Evolutionary conservation across 306 rosid genomes (phyloP), one percentile per base, ranked within the genome.

Genomic region (Cucurbita moschata): DNA sequence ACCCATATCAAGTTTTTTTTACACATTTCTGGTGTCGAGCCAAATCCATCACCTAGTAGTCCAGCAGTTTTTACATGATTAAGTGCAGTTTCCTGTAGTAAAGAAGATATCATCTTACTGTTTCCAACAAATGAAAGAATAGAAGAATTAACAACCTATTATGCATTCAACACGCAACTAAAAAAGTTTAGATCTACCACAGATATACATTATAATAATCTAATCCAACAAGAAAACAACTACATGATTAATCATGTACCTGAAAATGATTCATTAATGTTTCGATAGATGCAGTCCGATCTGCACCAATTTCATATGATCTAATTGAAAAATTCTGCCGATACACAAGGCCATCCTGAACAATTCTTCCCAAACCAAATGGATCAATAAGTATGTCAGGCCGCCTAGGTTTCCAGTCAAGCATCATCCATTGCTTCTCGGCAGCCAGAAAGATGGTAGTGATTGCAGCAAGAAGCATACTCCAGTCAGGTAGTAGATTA

Each of bases 371-470:
- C 57, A 95, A 77, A 46, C 93, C 96, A 87, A 95, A 95, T 1
- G 97, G 89, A 73, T 95, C 99, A 18, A 91, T 77, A 60, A 91
- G 96, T 96, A 95, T 82, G 82, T 91, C 99, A 46, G 96, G 65
- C 47, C 97, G 87, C 82, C 90, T 89, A 53, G 99, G 99, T 81
- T 95, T 95, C 99, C 99, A 95, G 77, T 95, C 99, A 75, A 95
- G 96, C 96, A 91, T 95, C 91, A 90, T 95, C 99, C 97, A 95
- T 85, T 95, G 97, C 82, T 95, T 95, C 87, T 95, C 99, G 0
- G 99, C 97, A 0, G 99, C 99, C 86, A 95, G 82, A 87, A 95
- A 95, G 77, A 91, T 83, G n/a, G 97, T 95, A 10, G 99, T 95
- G 61, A 95, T 91, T 60, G 99, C 99, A 75, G 99, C 99, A 81